These are phyloP conservation scores for Collybia sordida DNA, from an alignment of 768 basidiomycete genomes.

Conservation along the genomic window DNA sequence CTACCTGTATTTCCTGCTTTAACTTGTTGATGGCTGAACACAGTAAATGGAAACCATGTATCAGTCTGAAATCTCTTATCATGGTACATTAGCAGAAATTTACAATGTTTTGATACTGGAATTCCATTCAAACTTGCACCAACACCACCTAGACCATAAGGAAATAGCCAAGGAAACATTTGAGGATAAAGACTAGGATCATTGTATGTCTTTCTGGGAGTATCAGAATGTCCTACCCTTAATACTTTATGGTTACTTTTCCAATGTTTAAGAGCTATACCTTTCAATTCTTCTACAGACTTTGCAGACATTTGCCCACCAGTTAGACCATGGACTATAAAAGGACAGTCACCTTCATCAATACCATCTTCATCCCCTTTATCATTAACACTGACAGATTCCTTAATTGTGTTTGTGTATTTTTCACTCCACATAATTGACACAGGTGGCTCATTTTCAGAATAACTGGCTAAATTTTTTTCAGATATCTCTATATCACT, in stretches of 20 bases:
- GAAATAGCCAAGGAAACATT: slow-evolving; percentile 44
- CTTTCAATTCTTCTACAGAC: slow-evolving; percentile 12
- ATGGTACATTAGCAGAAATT: slow-evolving; percentile 30
- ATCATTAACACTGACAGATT: slow-evolving; percentile 24
- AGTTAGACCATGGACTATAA: slow-evolving; percentile 35
- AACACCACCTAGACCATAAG: slow-evolving; percentile 31
- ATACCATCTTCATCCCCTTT: slow-evolving; percentile 26
- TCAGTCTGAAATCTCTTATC: slow-evolving; percentile 39
- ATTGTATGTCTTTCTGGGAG: slow-evolving; percentile 23
- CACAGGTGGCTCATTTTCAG: slow-evolving; percentile 19
- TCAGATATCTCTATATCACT: slow-evolving; percentile 26
- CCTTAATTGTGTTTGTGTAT: slow-evolving; percentile 19
- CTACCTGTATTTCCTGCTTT: slow-evolving; percentile 23
- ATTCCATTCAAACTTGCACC: slow-evolving; percentile 1
- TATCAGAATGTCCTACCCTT: slow-evolving; percentile 20
- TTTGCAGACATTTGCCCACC: slow-evolving; percentile 21
- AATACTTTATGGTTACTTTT: slow-evolving; percentile 20
- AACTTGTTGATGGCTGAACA: slow-evolving; percentile 40
- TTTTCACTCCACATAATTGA: slow-evolving; percentile 18
- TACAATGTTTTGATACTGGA: slow-evolving; percentile 21
- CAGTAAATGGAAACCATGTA: slow-evolving; percentile 32
- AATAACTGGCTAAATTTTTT: slow-evolving; percentile 22
- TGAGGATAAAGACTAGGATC: slow-evolving; percentile 36
- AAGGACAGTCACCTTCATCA: slow-evolving; percentile 28
- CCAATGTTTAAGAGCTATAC: slow-evolving; percentile 25